Evolutionary conservation across 441 rosid species (phyloP), one percentile per base, ranked within the genome.

Genomic region (Omphalea diandra): DNA sequence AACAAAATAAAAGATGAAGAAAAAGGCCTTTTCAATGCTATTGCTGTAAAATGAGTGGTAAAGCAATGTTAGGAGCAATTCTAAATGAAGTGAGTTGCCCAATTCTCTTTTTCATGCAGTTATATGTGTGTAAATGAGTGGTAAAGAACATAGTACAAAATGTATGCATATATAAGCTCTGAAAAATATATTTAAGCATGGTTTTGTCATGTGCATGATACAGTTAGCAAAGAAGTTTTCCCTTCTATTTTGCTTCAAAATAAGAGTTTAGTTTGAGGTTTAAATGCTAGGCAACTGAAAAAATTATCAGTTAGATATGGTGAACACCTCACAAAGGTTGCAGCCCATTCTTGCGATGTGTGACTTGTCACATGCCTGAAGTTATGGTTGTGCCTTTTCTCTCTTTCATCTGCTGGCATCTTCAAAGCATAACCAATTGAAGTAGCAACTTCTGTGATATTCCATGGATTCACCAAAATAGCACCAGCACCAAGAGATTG

Each of bases 401-500:
- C 95, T 80, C 95, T 83, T 81, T 87, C 89, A 49, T 84, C 81
- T 20, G 86, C 89, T 46, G 84, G 80, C 95, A 89, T 89, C 68
- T 83, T 81, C 80, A 89, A 77, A 74, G 95, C 95, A 79, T 86
- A 83, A 47, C 82, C 78, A 73, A 89, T 89, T 1, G 95, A 84
- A 72, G 84, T 76, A 75, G 95, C 90, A 72, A 89, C 90, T 83
- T 89, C 95, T 22, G 86, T 76, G 61, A 89, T 74, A 70, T 89
- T 89, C 95, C 95, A 89, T 56, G 95, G 92, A 47, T 89, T 89
- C 67, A 89, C 86, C 75, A 89, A 75, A 57, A 89, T 69, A 31
- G 95, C 92, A 15, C 95, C 95, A 70, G 95, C 92, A 38, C 95
- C 95, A 67, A 89, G 89, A 32, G 95, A 89, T 71, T 89, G 95